Base-by-base conservation (phyloP, 345 rosid species). In the Acer yangbiense region DNA sequence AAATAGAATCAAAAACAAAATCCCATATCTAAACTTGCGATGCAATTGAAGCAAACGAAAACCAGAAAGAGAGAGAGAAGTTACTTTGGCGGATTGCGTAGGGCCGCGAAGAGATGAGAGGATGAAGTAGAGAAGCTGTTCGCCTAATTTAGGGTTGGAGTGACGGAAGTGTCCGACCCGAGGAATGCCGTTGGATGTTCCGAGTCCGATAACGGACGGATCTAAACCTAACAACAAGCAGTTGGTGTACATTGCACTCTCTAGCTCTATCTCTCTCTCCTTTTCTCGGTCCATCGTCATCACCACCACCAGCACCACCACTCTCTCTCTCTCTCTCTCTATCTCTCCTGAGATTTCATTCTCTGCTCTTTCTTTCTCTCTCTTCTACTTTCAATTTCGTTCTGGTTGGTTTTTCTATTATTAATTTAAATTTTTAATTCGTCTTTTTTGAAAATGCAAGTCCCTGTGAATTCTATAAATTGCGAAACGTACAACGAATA, bases 221-320 rank as follows among this genome's bases (percentile, higher is more conserved):
- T 96, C 99, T 89, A 96, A 82, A 65, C 99, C 99, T 80, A 96
- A 89, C 57, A 96, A 87, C 85, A 91, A 84, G 54, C 98, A 96
- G 86, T 96, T 96, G 20, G 99, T 96, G 89, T 96, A 96, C 99
- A 96, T 92, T 92, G 99, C 98, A 78, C 98, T 94, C 91, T 96
- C 99, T 21, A 96, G 95, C 92, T 92, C 98, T 27, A 91, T 83
- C 87, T 96, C 99, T 85, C 99, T 92, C 85, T 96, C 99, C 93
- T 94, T 96, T 84, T 96, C 99, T 87, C 98, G 88, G 80, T 94
- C 99, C 97, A 96, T 96, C 89, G 93, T 91, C 97, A 96, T 96
- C 89, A 85, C 89, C 77, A 35, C 55, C 72, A 10, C 76, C 68
- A 55, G 44, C 60, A 58, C 69, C 57, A 32, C 71, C 61, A n/a